Base-by-base conservation (phyloP, 176 grass and related monocot genomes). In the Themeda triandra region DNA sequence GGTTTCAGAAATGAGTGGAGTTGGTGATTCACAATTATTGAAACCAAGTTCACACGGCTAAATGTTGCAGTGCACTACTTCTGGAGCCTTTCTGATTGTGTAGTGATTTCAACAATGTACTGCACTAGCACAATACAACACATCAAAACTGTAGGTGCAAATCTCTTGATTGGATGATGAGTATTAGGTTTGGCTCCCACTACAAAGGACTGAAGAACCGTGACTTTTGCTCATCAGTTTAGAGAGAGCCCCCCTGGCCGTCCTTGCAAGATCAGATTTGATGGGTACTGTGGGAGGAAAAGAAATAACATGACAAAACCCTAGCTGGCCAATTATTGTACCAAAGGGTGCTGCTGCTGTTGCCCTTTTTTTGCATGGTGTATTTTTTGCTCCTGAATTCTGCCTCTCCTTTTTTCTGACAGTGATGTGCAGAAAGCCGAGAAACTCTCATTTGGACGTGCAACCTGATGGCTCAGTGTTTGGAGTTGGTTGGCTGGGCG, bases 381-480 rank as follows among this genome's bases (percentile, higher is more conserved):
- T 79, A 41, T 82, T 71, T 73, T 44, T 58, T 31, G 59, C 58
- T 67, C 44, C 48, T 77, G 48, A 86, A 28, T 73, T 84, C 18
- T 39, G 5, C 33, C 27, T 54, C 63, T 45, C 39, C 53, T 23
- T 30, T 86, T 89, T 40, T 58, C 27, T 62, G 80, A 90, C 30
- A 83, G 78, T 67, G 59, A 90, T 74, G 46, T 48, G 58, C 39
- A 49, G 58, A 79, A 83, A 74, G 29, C 9, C 59, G 8, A 71
- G 32, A 59, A 71, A 29, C 66, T 8, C 71, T 84, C 25, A 11
- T 73, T 73, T 73, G 73, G 59, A 32, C 36, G 30, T 77, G 66
- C 64, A 78, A 82, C 66, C 48, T 82, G 88, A 86, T 86, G 27
- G 78, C 65, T 86, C 83, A 78, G 53, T 86, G 88, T 73, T 78